phyloP scores from a whole-genome alignment of 2,329 filamentous ascomycete genomes.

The Verticillium nubilum region DNA sequence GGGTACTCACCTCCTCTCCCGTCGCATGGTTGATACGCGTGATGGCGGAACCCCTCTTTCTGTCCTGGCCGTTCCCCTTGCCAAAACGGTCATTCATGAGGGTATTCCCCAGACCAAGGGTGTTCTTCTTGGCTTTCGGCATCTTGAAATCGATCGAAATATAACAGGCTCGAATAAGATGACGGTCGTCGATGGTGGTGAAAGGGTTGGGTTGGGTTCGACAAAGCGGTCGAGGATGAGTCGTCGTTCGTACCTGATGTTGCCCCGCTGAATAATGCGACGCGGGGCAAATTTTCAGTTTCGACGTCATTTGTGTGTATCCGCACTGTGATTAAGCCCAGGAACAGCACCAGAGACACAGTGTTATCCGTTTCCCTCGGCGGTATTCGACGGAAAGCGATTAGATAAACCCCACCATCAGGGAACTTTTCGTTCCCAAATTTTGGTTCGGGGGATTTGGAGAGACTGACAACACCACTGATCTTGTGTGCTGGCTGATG shows the following conservation, averaged over 20 bases:
- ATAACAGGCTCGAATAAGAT: background rate
- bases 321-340: background rate
- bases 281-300: conserved; percentile 17
- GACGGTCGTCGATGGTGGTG: background rate
- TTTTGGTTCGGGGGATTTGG: conserved; percentile 1
- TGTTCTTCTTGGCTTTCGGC: conserved; percentile 80
- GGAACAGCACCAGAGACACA: background rate
- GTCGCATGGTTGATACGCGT: conserved; percentile 71
- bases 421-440: conserved; percentile 5
- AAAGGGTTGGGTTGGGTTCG: conserved; percentile 1
- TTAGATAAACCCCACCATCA: conserved; percentile 7
- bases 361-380: background rate
- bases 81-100: conserved; percentile 99
- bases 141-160: conserved; percentile 31
- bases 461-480: background rate
- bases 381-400: conserved; percentile 1
- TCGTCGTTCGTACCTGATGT: conserved; percentile 1
- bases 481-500: background rate
- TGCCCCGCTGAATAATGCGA: conserved; percentile 16
- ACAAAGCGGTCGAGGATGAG: conserved; percentile 1
- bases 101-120: conserved; percentile 90
- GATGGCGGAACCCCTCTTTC: conserved; percentile 60
- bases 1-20: conserved; percentile 60
- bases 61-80: conserved; percentile 80
- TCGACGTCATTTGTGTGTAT: background rate